A percentile compares a stretch with the other conserved stretches of the same genome.
These are phyloP conservation scores for Euptelea pleiosperma DNA, from an alignment of 164 flowering plant species.

Conservation along the genomic window DNA sequence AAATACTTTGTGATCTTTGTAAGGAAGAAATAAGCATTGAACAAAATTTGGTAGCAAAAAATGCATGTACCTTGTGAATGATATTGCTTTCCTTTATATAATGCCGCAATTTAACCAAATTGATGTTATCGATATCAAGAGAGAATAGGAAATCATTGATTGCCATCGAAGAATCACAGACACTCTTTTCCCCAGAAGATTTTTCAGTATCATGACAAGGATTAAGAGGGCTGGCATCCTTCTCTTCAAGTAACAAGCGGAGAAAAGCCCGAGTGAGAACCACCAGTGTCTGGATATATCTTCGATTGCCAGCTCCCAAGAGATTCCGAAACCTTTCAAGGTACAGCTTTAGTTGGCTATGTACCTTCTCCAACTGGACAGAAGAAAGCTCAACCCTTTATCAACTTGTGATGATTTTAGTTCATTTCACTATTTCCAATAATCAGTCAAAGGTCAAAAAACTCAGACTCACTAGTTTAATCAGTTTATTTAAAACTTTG, in stretches of 20 bases:
- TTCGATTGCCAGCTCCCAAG: constrained; percentile 86
- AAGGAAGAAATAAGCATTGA: background rate
- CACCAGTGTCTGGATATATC: constrained; percentile 85
- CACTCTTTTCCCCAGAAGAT: constrained; percentile 18
- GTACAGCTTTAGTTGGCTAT: constrained; percentile 51
- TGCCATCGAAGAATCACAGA: constrained; percentile 50
- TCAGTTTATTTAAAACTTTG: too few relatives aligned
- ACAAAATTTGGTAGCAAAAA: background rate
- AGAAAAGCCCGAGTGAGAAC: constrained; percentile 68
- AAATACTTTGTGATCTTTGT: background rate
- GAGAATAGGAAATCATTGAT: constrained; percentile 87
- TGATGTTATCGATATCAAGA: constrained; percentile 87
- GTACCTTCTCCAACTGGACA: constrained; percentile 69
- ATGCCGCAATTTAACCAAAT: constrained; percentile 64
- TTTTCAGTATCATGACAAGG: constrained; percentile 25
- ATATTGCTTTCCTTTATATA: constrained; percentile 90
- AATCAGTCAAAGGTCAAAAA: too few relatives aligned
- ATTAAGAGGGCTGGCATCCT: constrained; percentile 17
- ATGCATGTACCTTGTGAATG: constrained; percentile 66
- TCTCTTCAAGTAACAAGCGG: constrained; percentile 31
- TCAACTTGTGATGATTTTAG: background rate
- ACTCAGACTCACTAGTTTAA: too few relatives aligned
- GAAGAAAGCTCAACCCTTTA: background rate
- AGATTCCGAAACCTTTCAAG: constrained; percentile 59
- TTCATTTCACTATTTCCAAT: background rate